phyloP scores from a whole-genome alignment of 2,329 filamentous ascomycete genomes.

The Daldinia eschscholtzii region DNA sequence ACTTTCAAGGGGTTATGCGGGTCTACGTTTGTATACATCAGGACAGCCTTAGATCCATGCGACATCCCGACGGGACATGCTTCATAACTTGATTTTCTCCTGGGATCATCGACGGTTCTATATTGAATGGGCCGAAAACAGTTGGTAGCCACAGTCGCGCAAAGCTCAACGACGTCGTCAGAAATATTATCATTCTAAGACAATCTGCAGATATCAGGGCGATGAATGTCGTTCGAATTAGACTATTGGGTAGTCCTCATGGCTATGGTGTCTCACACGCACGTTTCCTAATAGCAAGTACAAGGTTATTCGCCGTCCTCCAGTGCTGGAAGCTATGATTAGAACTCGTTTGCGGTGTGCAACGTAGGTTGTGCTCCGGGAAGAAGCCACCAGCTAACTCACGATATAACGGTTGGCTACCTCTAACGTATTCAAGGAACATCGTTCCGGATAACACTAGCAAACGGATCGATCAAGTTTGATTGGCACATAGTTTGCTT shows the following conservation, averaged over 20 bases:
- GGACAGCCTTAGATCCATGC: slow-evolving; percentile 43
- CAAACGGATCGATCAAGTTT: slow-evolving; percentile 27
- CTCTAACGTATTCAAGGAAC: slow-evolving; percentile 10
- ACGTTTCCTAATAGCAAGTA: slow-evolving; percentile 32
- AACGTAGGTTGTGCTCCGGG: slow-evolving; percentile 18
- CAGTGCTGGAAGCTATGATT: slow-evolving; percentile 11
- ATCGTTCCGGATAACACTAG: slow-evolving; percentile 1
- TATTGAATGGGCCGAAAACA: slow-evolving; percentile 33
- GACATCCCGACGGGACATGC: slow-evolving; percentile 44
- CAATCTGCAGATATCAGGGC: slow-evolving; percentile 22
- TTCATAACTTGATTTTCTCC: slow-evolving; percentile 32
- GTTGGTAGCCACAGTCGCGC: slow-evolving; percentile 34
- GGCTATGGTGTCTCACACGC: slow-evolving; percentile 30
- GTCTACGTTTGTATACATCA: slow-evolving; percentile 38
- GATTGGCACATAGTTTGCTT: slow-evolving; percentile 31
- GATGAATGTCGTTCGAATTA: slow-evolving; percentile 16
- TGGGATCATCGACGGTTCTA: slow-evolving; percentile 30
- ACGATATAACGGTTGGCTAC: slow-evolving; percentile 28
- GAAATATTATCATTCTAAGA: slow-evolving; percentile 34
- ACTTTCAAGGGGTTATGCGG: slow-evolving; percentile 25
- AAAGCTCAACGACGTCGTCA: slow-evolving; percentile 30
- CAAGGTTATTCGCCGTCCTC: slow-evolving; percentile 36
- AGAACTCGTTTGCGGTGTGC: slow-evolving; percentile 16
- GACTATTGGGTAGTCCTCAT: slow-evolving; percentile 25
- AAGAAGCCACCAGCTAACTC: slow-evolving; percentile 12